Evolutionary conservation across 1,284 basidiomycete genomes (phyloP).

Genomic region (Mycena sp.): DNA sequence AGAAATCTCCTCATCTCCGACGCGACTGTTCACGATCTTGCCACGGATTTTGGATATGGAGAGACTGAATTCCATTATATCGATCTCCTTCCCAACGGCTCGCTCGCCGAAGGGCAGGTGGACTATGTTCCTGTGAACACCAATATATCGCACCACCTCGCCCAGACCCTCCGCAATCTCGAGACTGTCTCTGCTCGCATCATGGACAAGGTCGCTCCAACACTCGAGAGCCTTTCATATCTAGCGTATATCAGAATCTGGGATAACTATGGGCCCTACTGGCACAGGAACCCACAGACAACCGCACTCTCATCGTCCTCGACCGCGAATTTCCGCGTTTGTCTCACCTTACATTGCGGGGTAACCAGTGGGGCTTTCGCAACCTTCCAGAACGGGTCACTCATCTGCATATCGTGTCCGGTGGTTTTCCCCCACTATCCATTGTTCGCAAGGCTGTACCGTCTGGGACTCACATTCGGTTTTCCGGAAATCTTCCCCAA

Average conservation of each 20-base stretch:
- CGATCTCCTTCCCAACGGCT: neutral
- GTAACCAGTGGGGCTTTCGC: too few species aligned
- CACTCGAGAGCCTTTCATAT: constrained; percentile 15
- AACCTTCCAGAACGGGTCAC: neutral
- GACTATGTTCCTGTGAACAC: neutral
- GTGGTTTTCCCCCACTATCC: neutral
- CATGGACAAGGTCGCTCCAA: constrained; percentile 6
- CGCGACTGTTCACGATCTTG: constrained; percentile 12
- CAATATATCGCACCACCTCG: constrained; percentile 1
- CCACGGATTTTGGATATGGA: constrained; percentile 14
- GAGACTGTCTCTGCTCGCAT: constrained; percentile 13
- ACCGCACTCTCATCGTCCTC: constrained; percentile 13
- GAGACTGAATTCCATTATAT: neutral
- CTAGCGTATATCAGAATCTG: constrained; percentile 13
- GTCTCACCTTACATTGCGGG: constrained; percentile 15
- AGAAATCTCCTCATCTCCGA: constrained; percentile 11
- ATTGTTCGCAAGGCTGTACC: constrained; percentile 3
- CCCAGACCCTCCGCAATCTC: neutral
- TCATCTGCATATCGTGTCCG: constrained; percentile 11
- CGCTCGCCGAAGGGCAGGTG: neutral
- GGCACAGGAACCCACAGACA: neutral
- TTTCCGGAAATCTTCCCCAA: constrained; percentile 1
- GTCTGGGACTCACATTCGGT: constrained; percentile 9
- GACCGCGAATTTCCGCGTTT: constrained; percentile 13
- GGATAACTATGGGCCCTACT: neutral